Evolutionary conservation across 352 stramenopile genomes (phyloP).

Genomic region (Aphanomyces euteiches): DNA sequence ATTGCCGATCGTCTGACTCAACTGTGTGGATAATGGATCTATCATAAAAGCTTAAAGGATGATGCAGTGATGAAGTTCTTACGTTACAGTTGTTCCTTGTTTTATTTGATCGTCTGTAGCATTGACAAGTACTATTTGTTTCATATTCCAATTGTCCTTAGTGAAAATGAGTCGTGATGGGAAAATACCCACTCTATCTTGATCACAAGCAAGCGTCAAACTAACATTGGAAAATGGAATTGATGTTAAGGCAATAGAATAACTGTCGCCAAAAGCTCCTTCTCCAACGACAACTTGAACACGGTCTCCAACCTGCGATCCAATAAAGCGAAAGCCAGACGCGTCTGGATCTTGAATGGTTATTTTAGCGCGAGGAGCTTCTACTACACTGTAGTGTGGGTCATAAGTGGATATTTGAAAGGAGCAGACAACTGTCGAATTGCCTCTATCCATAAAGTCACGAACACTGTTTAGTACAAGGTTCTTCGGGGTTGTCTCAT

Average conservation of each 20-base stretch:
- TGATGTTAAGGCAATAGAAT: not conserved
- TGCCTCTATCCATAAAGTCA: constrained; percentile 13
- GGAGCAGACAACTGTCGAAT: constrained; percentile 1
- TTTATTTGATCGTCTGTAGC: constrained; percentile 3
- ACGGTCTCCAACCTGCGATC: not conserved
- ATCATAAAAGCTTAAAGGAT: not conserved
- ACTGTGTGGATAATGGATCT: constrained; percentile 8
- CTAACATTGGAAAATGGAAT: constrained; percentile 4
- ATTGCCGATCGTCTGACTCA: constrained; percentile 9
- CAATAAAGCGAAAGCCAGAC: constrained; percentile 1
- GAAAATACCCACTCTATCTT: not conserved
- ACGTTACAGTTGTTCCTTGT: not conserved
- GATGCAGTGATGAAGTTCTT: not conserved
- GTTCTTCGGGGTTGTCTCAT: not conserved
- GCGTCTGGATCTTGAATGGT: not conserved
- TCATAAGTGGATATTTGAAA: not conserved
- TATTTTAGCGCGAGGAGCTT: not conserved
- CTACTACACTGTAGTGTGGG: constrained; percentile 4
- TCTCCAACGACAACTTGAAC: constrained; percentile 19
- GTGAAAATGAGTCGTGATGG: not conserved
- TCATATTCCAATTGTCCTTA: constrained; percentile 11
- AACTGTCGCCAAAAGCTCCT: constrained; percentile 12
- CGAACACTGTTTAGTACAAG: not conserved
- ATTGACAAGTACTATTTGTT: constrained; percentile 7
- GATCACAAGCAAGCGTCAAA: not conserved